Percentiles rank a stretch among this genome's conserved stretches.
Evolutionary conservation across 306 rosid genomes (phyloP).

Genomic region (Morella rubra): DNA sequence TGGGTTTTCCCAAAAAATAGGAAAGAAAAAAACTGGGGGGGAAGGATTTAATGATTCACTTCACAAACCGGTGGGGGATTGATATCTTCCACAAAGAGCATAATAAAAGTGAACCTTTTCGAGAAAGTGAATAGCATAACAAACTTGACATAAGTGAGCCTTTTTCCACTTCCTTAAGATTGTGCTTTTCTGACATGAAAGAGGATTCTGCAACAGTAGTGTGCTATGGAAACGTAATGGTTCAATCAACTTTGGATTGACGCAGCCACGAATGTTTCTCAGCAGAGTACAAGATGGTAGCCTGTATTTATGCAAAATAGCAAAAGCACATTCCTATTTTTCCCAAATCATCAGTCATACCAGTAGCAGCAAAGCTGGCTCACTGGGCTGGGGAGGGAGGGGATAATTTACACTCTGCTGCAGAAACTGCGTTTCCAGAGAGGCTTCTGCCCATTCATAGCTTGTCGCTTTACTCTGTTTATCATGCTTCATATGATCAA

Average conservation of each 20-base stretch:
- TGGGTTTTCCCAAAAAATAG: neutral
- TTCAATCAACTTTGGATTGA: constrained; percentile 10
- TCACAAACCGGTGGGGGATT: neutral
- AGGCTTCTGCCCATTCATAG: neutral
- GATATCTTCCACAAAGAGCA: neutral
- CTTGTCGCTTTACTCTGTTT: constrained; percentile 4
- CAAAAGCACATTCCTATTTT: constrained; percentile 30
- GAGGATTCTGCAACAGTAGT: constrained; percentile 29
- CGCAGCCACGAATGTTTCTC: neutral
- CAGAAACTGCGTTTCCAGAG: constrained; percentile 1
- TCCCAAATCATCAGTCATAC: constrained; percentile 9
- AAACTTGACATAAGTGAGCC: constrained; percentile 32
- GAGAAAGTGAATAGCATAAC: constrained; percentile 22
- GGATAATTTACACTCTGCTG: neutral
- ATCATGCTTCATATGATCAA: neutral
- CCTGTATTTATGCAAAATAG: neutral
- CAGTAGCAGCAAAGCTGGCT: constrained; percentile 34
- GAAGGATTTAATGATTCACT: neutral
- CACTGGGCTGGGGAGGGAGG: neutral
- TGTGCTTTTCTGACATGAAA: constrained; percentile 43
- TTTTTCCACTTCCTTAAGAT: constrained; percentile 38
- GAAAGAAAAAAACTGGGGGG: neutral
- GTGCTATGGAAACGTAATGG: constrained; percentile 17
- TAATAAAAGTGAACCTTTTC: constrained; percentile 22
- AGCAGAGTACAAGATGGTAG: neutral